phyloP scores from a whole-genome alignment of 2,329 filamentous ascomycete genomes.

The Pyricularia pennisetigena region DNA sequence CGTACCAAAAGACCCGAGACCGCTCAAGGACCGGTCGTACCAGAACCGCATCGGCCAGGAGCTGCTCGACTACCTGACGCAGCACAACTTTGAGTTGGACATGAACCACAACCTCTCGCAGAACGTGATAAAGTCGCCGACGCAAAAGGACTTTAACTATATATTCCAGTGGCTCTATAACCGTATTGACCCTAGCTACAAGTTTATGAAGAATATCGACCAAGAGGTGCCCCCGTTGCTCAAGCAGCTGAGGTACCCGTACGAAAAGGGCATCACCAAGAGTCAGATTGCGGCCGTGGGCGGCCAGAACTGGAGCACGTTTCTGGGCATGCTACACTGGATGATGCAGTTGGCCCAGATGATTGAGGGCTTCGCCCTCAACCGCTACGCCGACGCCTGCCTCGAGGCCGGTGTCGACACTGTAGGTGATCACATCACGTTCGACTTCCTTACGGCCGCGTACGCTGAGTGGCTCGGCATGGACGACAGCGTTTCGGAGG shows the following conservation, averaged over 20 bases:
- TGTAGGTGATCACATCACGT: constrained; percentile 83
- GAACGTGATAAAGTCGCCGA: constrained; percentile 87
- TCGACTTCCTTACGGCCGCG: constrained; percentile 79
- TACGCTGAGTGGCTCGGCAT: constrained; percentile 93
- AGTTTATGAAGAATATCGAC: constrained; percentile 90
- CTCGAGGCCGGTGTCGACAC: constrained; percentile 82
- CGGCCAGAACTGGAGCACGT: constrained; percentile 94
- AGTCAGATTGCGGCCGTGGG: constrained; percentile 91
- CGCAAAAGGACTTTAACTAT: constrained; percentile 94
- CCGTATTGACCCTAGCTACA: constrained; percentile 87
- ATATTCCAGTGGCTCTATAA: constrained; percentile 99
- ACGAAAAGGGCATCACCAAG: constrained; percentile 91
- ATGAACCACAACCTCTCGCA: constrained; percentile 91
- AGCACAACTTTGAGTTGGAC: constrained; percentile 95
- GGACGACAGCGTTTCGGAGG: constrained; percentile 69
- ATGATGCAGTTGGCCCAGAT: constrained; percentile 97
- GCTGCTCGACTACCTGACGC: constrained; percentile 80
- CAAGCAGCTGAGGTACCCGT: constrained; percentile 90
- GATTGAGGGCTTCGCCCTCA: constrained; percentile 71
- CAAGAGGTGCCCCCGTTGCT: constrained; percentile 87
- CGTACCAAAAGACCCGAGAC: constrained; percentile 76
- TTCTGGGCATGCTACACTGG: constrained; percentile 91
- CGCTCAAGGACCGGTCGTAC: constrained; percentile 70
- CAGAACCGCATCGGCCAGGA: constrained; percentile 81
- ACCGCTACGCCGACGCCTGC: constrained; percentile 84